Percentiles rank a stretch among this genome's conserved stretches.
Conservation (phyloP, 164 flowering plant genomes). For the Aristolochia californica region DNA sequence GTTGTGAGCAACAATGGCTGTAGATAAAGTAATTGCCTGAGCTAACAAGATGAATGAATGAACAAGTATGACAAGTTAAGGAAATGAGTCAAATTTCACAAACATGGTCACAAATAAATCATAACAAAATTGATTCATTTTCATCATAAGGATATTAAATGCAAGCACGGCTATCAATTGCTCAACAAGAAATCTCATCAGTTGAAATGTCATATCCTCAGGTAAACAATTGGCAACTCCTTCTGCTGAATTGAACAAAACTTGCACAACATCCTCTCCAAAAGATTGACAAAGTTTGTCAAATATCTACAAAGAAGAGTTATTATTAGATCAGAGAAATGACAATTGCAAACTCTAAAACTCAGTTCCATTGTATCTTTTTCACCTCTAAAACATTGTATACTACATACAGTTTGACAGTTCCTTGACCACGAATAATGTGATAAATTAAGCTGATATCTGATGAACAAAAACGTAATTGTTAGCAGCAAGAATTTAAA, state of each 20-base stretch:
- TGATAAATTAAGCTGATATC: conserved; percentile 99
- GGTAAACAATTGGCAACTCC: conserved; percentile 63
- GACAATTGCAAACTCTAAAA: not conserved
- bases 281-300: conserved; percentile 90
- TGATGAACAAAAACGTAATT: conserved; percentile 17
- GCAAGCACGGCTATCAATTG: conserved; percentile 58
- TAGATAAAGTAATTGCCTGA: conserved; percentile 91
- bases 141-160: conserved; percentile 69
- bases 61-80: conserved; percentile 56
- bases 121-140: not conserved
- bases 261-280: conserved; percentile 80
- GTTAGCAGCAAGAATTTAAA: not conserved
- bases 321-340: not conserved
- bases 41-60: conserved; percentile 94
- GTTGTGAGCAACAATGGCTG: conserved; percentile 92
- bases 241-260: conserved; percentile 75
- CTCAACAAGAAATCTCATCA: conserved; percentile 67
- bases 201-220: conserved; percentile 48
- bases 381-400: conserved; percentile 96
- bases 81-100: conserved; percentile 14
- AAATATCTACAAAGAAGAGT: conserved; percentile 57
- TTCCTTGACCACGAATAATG: conserved; percentile 99
- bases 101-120: not conserved
- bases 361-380: not conserved
- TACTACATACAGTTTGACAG: conserved; percentile 89